Evolutionary conservation across 1,284 basidiomycete genomes (phyloP).

Genomic region (Bondarzewia mesenterica): DNA sequence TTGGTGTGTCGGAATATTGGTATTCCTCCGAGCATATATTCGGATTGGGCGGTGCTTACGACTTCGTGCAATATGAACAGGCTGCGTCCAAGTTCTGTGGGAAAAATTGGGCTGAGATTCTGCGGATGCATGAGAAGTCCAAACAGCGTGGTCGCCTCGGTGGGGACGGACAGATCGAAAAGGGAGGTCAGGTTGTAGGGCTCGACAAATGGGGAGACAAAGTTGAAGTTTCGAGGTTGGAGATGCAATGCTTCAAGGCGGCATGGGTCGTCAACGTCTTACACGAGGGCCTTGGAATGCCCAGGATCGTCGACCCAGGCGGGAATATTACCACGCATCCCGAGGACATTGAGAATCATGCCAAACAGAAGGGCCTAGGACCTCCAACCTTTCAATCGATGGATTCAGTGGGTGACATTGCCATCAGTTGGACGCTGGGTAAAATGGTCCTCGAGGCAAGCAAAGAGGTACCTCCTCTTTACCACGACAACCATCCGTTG

Average conservation of each 20-base stretch:
- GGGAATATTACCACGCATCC: conserved; percentile 61
- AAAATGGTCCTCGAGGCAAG: conserved; percentile 98
- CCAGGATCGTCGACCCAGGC: conserved; percentile 80
- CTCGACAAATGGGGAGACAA: conserved; percentile 63
- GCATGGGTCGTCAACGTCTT: conserved; percentile 97
- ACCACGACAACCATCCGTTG: conserved; percentile 42
- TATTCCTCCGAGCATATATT: conserved; percentile 97
- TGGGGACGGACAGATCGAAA: conserved; percentile 50
- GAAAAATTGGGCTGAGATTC: conserved; percentile 72
- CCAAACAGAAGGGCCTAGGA: conserved; percentile 74
- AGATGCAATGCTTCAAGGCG: conserved; percentile 99
- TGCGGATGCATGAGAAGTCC: conserved; percentile 57
- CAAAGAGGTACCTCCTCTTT: conserved; percentile 60
- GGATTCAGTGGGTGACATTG: conserved; percentile 86
- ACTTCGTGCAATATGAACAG: conserved; percentile 93
- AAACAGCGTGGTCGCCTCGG: conserved; percentile 38
- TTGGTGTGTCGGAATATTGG: conserved; percentile 99
- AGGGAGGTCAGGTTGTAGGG: conserved; percentile 51
- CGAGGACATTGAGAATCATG: conserved; percentile 65
- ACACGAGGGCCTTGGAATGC: conserved; percentile 94
- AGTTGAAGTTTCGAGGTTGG: conserved; percentile 77
- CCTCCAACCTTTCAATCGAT: conserved; percentile 83
- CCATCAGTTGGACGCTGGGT: conserved; percentile 96
- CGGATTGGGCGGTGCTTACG: conserved; percentile 89
- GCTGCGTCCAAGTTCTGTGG: conserved; percentile 85